Evolutionary conservation across 208 protist species (phyloP).

Genomic region (Cochliopodium minus): DNA sequence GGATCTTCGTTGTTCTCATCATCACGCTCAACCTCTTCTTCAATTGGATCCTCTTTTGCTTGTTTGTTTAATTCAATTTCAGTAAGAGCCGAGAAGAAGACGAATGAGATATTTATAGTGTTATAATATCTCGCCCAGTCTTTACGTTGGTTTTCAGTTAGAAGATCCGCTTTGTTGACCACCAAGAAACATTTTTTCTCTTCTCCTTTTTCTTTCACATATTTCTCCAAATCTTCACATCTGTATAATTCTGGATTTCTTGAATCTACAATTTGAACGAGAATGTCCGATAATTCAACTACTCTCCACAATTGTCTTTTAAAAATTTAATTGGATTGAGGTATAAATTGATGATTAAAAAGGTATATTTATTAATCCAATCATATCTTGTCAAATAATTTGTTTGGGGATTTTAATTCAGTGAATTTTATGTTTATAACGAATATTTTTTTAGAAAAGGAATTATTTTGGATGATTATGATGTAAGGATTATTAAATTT

Average conservation of each 20-base stretch:
- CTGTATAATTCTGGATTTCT: constrained; percentile 90
- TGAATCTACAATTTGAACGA: constrained; percentile 79
- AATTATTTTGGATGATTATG: too few relatives aligned
- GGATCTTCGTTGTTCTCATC: constrained; percentile 8
- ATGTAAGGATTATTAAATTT: too few relatives aligned
- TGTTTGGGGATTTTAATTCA: too few relatives aligned
- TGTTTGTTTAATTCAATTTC: constrained; percentile 13
- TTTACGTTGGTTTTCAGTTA: constrained; percentile 67
- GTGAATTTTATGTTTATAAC: too few relatives aligned
- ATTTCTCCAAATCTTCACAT: constrained; percentile 47
- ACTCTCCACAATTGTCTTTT: constrained; percentile 98
- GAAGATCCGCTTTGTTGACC: constrained; percentile 94
- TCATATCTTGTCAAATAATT: too few relatives aligned
- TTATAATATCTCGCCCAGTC: constrained; percentile 78
- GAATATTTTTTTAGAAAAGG: too few relatives aligned
- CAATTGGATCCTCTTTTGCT: constrained; percentile 13
- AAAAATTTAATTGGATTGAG: too few relatives aligned
- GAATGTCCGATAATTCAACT: constrained; percentile 73
- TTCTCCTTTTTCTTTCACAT: constrained; percentile 36
- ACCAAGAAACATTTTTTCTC: constrained; percentile 67
- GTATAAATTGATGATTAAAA: too few relatives aligned
- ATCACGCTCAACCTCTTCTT: constrained; percentile 15
- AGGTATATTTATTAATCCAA: too few relatives aligned
- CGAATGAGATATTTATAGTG: constrained; percentile 44
- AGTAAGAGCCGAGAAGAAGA: constrained; percentile 61